Evolutionary conservation across 495 filamentous ascomycete species (phyloP), one percentile per base, ranked within the genome.

Genomic region (Talaromyces liani): DNA sequence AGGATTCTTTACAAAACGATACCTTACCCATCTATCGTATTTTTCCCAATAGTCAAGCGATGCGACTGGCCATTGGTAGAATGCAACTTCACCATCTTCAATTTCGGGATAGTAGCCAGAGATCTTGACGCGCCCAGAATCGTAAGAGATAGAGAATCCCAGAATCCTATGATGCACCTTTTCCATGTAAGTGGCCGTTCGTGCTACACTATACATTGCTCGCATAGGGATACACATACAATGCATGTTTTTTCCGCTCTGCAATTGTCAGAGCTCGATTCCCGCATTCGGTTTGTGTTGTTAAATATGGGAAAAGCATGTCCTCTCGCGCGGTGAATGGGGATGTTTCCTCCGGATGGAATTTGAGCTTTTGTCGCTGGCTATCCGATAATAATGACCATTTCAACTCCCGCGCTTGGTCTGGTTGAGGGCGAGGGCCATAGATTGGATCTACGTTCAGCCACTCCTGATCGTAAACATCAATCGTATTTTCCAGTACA

Each of bases 61-160:
- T 16, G n/a, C 49, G 8, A 54, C 7, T 24, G 10, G 9, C 49
- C 24, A 45, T 16, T 59, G 62, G 55, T 70, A 68, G 56, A 68
- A 68, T 10, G 55, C 66, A 31, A 61, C 66, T 14, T 67, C 49
- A 2, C 49, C 27, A 22, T 53, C 66, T 4, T 70, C 51, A 53
- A 73, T 70, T 1, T 70, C 16, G 49, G 68, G n/a, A 61, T 73
- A 73, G 64, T 73, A 54, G 16, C 68, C 66, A 39, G 69, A 70
- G n/a, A 72, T 67, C 22, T 69, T 64, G 24, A 80, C 73, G 6
- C 64, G 64, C 18, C 60, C 24, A 41, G 79, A 60, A 61, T 80
- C 66, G 65, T 80, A 73, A 16, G 76, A 81, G 61, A 81, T 68
- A 12, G 73, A 79, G 69, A 80, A 80, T 47, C 70, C 64, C 64